phyloP scores from a whole-genome alignment of 805 yeast species.

The Teunomyces kruisii region DNA sequence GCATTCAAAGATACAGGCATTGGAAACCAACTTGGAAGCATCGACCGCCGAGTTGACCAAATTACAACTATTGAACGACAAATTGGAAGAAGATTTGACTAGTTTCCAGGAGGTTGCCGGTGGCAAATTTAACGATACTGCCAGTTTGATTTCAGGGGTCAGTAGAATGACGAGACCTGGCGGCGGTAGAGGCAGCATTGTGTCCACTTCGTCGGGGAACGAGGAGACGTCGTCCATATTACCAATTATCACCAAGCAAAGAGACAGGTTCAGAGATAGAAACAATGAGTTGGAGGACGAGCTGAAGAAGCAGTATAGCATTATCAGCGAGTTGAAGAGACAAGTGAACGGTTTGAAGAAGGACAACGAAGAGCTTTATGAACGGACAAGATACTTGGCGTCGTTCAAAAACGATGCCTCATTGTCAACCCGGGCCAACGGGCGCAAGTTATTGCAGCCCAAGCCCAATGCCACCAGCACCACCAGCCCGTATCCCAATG shows the following conservation, averaged over 20 bases:
- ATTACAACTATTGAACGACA: conserved; percentile 49
- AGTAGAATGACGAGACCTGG: conserved; percentile 31
- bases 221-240: conserved; percentile 53
- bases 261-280: conserved; percentile 87
- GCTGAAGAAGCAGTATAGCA: conserved; percentile 53
- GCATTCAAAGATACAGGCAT: conserved; percentile 34
- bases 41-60: conserved; percentile 39
- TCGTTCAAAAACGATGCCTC: conserved; percentile 38
- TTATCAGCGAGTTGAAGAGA: conserved; percentile 59
- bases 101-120: conserved; percentile 46
- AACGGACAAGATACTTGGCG: conserved; percentile 67
- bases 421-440: conserved; percentile 8
- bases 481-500: not conserved
- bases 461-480: conserved; percentile 20
- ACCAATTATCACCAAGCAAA: conserved; percentile 89
- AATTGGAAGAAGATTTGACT: conserved; percentile 74
- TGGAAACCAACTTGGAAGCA: conserved; percentile 37
- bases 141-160: conserved; percentile 66
- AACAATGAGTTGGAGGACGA: conserved; percentile 85
- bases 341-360: conserved; percentile 63
- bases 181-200: conserved; percentile 28
- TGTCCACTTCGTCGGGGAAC: conserved; percentile 13
- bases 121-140: conserved; percentile 56
- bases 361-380: conserved; percentile 80
- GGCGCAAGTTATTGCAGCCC: conserved; percentile 25